Evolutionary conservation across 2,329 filamentous ascomycete species (phyloP).

Genomic region (Didymella arachidicola): DNA sequence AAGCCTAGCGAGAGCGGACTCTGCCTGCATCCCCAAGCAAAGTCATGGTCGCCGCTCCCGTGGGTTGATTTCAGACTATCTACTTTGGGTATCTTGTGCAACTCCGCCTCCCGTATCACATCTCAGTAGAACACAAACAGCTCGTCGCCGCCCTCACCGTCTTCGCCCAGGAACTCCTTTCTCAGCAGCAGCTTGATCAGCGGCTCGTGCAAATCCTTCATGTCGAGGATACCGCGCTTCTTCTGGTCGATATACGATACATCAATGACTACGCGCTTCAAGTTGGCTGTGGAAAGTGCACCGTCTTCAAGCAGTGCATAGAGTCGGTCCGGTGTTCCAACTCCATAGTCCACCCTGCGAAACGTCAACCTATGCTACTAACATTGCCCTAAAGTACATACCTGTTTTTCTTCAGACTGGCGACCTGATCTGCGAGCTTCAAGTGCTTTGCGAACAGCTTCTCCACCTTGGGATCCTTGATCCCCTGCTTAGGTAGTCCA

Average conservation of each 20-base stretch:
- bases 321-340: conserved; percentile 86
- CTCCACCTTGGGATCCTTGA: conserved; percentile 76
- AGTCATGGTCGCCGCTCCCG: not conserved
- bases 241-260: conserved; percentile 94
- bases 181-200: conserved; percentile 77
- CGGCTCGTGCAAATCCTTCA: conserved; percentile 89
- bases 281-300: conserved; percentile 71
- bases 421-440: conserved; percentile 86
- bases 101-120: conserved; percentile 3
- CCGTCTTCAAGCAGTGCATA: conserved; percentile 84
- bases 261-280: conserved; percentile 86
- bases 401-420: conserved; percentile 72
- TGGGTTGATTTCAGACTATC: conserved; percentile 3
- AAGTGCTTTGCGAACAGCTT: conserved; percentile 99
- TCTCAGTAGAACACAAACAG: conserved; percentile 46
- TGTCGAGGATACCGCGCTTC: conserved; percentile 91
- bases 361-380: not conserved
- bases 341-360: conserved; percentile 78
- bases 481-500: conserved; percentile 45
- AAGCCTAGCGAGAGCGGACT: conserved; percentile 4
- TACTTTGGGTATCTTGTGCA: conserved; percentile 22
- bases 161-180: conserved; percentile 66
- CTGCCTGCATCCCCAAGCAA: not conserved
- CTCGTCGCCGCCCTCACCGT: conserved; percentile 36
- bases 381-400: conserved; percentile 34